Evolutionary conservation across 306 rosid species (phyloP).

Genomic region (Sphenostylis stenocarpa): DNA sequence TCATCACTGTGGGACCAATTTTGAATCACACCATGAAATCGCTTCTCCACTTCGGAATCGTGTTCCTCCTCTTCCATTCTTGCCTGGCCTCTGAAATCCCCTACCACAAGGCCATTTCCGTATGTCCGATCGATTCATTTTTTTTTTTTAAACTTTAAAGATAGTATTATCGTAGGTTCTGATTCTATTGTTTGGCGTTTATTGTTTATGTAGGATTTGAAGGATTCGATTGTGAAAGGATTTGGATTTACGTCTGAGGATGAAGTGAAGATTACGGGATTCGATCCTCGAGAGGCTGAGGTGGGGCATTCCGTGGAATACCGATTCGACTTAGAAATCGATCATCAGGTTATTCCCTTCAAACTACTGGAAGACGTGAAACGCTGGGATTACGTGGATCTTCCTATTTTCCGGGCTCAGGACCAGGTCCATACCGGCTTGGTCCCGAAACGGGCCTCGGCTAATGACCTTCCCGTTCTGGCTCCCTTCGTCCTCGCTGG

Average conservation of each 20-base stretch:
- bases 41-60: conserved; percentile 16
- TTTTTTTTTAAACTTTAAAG: neutral
- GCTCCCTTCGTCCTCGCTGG: conserved; percentile 96
- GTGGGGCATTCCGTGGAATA: conserved; percentile 89
- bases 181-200: neutral
- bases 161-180: neutral
- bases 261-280: conserved; percentile 69
- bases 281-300: conserved; percentile 76
- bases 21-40: conserved; percentile 9
- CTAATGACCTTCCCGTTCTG: conserved; percentile 57
- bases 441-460: conserved; percentile 46
- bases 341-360: conserved; percentile 66
- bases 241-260: conserved; percentile 69
- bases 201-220: conserved; percentile 62
- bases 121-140: neutral
- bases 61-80: conserved; percentile 25
- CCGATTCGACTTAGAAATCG: conserved; percentile 80
- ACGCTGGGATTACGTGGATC: conserved; percentile 88
- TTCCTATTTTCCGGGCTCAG: conserved; percentile 74
- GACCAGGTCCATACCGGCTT: conserved; percentile 49
- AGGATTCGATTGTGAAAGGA: conserved; percentile 75
- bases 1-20: neutral
- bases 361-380: conserved; percentile 81
- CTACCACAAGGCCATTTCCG: conserved; percentile 67
- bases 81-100: conserved; percentile 40